These are phyloP conservation scores for Trichosporon ovoides DNA, from an alignment of 1,284 basidiomycete genomes.

Conservation along the genomic window DNA sequence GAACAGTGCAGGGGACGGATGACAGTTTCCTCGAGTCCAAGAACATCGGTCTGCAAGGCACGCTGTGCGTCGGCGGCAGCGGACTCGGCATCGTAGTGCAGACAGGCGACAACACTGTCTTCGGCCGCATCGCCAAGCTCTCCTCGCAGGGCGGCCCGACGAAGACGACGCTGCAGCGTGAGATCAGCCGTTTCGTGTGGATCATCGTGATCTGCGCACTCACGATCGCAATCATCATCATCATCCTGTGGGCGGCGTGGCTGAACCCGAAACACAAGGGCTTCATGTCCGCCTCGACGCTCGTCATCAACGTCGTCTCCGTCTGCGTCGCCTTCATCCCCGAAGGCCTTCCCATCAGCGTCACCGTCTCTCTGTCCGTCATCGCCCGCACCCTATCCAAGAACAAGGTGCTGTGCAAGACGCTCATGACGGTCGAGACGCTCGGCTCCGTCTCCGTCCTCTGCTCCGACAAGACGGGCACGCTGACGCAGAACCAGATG, in stretches of 20 bases:
- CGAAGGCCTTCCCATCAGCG: slow-evolving; percentile 54
- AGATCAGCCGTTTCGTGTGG: slow-evolving; percentile 51
- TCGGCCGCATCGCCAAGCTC: slow-evolving; percentile 59
- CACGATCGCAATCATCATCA: slow-evolving; percentile 50
- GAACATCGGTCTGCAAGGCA: slow-evolving; percentile 63
- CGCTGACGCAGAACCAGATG: slow-evolving; percentile 51
- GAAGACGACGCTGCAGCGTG: slow-evolving; percentile 47
- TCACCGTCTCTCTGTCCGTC: slow-evolving; percentile 49
- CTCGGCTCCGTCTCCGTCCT: slow-evolving; percentile 58
- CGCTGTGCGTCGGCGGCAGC: slow-evolving; percentile 58
- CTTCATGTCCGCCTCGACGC: slow-evolving; percentile 56
- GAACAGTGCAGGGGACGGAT: slow-evolving; percentile 54
- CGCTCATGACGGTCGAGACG: slow-evolving; percentile 59
- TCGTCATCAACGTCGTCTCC: slow-evolving; percentile 61
- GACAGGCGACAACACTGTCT: slow-evolving; percentile 58
- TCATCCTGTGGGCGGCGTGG: slow-evolving; percentile 59
- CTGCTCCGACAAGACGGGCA: slow-evolving; percentile 60
- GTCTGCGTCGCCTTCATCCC: slow-evolving; percentile 61
- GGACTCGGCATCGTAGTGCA: slow-evolving; percentile 57
- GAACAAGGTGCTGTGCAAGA: slow-evolving; percentile 59
- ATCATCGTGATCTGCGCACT: slow-evolving; percentile 54
- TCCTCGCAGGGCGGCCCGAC: slow-evolving; percentile 53
- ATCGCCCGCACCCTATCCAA: slow-evolving; percentile 57
- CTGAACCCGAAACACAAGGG: slow-evolving; percentile 51
- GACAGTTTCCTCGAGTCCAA: slow-evolving; percentile 59